Base-by-base conservation (phyloP, 2,329 filamentous ascomycete species). In the Coniochaeta pulveracea region DNA sequence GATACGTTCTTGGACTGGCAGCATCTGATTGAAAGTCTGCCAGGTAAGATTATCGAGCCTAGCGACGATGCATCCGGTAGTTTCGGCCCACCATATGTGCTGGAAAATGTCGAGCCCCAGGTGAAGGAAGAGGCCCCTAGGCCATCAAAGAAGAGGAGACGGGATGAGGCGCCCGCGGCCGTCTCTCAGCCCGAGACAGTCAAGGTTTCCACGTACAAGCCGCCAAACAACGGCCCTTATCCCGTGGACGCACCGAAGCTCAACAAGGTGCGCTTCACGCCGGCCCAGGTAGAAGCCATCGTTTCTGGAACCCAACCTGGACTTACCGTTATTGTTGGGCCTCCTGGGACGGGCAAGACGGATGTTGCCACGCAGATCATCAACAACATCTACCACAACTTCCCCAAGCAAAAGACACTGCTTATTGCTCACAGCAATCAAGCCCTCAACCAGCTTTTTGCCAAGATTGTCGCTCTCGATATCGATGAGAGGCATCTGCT, bases 361-460 rank as follows among this genome's bases (percentile, higher is more conserved):
- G 91, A 98, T 57, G 91, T 98, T 34, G 88, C 86, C 30, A 95
- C 89, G 4, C 91, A 98, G 56, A 93, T 96, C 52, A 98, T 98
- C 60, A 95, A 85, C 63, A 95, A 96, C 55, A 82, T 98, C 46
- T 98, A 98, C 52, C 89, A 96, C 63, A 94, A 96, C 58, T 98
- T 95, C 52, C 88, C 91, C 6, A 69, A 80, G 42, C 86, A 98
- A 55, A 81, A 85, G 46, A 98, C 91, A 1, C 63, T 98, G 12
- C 73, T 98, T 25, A 76, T 98, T 42, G 91, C 91, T 4, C 91
- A 98, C 55, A 96, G 89, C 57, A 98, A 98, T 51, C 93, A 98
- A 55, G 93, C 91, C 3, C 65, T 98, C 8, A 98, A 98, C 49
- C 91, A 98, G 53, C 68, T 98, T 2, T 98, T 98, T 60, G 84